phyloP scores from a whole-genome alignment of 192 early-diverging fungal genomes.

The Podila horticola region DNA sequence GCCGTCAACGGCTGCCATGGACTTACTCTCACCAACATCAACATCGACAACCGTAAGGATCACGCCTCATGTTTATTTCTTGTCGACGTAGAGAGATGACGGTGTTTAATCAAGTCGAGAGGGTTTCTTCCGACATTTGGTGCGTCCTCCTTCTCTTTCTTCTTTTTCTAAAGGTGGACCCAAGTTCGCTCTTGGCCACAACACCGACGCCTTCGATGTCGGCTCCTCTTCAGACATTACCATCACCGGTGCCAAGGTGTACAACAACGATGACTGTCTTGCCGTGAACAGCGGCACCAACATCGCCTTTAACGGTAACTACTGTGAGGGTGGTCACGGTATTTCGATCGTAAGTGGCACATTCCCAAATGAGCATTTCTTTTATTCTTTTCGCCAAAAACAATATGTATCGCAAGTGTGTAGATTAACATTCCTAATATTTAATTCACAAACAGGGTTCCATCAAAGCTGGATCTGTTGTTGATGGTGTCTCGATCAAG shows the following conservation, averaged over 20 bases:
- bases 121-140: not conserved
- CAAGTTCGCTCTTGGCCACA: conserved; percentile 44
- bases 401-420: not conserved
- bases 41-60: conserved; percentile 53
- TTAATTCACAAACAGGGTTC: conserved; percentile 34
- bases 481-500: conserved; percentile 50
- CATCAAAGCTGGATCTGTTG: conserved; percentile 40
- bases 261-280: conserved; percentile 63
- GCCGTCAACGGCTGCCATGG: conserved; percentile 41
- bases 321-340: conserved; percentile 50
- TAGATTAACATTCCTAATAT: not conserved
- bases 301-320: conserved; percentile 49
- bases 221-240: conserved; percentile 33
- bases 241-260: conserved; percentile 43
- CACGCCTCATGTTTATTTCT: conserved; percentile 3
- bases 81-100: not conserved
- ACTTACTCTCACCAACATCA: conserved; percentile 40
- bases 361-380: not conserved
- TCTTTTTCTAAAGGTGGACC: conserved; percentile 22
- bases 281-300: conserved; percentile 61
- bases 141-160: not conserved
- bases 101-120: not conserved
- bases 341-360: conserved; percentile 50
- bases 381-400: too few species aligned
- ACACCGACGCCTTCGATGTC: conserved; percentile 58